phyloP scores from a whole-genome alignment of 257 asterid genomes.

The Eustoma russellianum region DNA sequence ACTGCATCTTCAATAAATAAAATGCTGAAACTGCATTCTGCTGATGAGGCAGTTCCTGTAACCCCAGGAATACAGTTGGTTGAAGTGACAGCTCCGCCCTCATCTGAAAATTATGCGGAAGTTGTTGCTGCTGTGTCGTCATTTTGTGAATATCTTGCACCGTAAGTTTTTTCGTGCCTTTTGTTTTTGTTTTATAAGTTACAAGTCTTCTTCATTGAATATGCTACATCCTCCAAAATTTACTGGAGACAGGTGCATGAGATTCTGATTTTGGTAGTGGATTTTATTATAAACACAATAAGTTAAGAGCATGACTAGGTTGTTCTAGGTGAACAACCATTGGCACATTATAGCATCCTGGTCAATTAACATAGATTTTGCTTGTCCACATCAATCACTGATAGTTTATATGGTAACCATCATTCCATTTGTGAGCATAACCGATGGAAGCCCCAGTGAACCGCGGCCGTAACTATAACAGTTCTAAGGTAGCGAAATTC shows the following conservation, averaged over 20 bases:
- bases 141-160: constrained; percentile 93
- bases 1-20: constrained; percentile 80
- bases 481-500: not conserved
- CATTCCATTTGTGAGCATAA: too few species aligned
- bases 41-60: constrained; percentile 81
- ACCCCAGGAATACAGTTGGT: constrained; percentile 95
- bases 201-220: not conserved
- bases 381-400: too few species aligned
- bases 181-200: not conserved
- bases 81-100: constrained; percentile 88
- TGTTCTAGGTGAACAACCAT: too few species aligned
- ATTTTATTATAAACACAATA: not conserved
- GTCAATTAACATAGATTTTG: too few species aligned
- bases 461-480: not conserved
- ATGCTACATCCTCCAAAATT: not conserved
- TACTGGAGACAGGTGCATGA: not conserved
- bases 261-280: not conserved
- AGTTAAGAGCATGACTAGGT: too few species aligned
- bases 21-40: constrained; percentile 85
- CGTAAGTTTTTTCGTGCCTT: constrained; percentile 46
- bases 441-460: constrained; percentile 2
- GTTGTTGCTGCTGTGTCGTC: constrained; percentile 71
- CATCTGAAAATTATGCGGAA: constrained; percentile 78
- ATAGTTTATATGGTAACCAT: too few species aligned
- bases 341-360: not conserved